phyloP scores from a whole-genome alignment of 2,329 filamentous ascomycete species.

The Mollisia scopiformis region DNA sequence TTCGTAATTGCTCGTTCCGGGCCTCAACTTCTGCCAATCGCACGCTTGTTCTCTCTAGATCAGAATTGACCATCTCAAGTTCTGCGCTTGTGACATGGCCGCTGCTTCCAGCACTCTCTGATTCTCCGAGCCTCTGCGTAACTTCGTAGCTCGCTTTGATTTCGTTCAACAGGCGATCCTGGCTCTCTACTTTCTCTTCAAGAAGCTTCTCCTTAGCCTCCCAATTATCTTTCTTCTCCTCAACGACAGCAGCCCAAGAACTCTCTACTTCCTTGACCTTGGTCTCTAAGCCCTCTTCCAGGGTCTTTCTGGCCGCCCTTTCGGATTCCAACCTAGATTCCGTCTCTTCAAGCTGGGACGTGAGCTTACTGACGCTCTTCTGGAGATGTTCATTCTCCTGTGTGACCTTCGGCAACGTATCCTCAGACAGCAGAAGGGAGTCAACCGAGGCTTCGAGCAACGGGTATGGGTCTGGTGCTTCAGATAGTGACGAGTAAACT shows the following conservation, averaged over 20 bases:
- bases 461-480: conserved; percentile 95
- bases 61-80: conserved; percentile 88
- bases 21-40: conserved; percentile 89
- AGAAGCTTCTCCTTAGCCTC: conserved; percentile 86
- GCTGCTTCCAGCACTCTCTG: conserved; percentile 59
- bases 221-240: conserved; percentile 97
- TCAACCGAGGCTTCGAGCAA: conserved; percentile 96
- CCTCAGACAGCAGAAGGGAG: conserved; percentile 87
- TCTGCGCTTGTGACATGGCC: conserved; percentile 82
- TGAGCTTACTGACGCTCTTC: conserved; percentile 73
- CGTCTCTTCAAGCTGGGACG: conserved; percentile 78
- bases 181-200: conserved; percentile 92
- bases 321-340: conserved; percentile 83
- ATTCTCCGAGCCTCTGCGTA: conserved; percentile 81
- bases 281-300: conserved; percentile 76
- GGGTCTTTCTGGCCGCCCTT: conserved; percentile 68
- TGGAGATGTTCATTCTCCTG: conserved; percentile 89
- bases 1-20: conserved; percentile 87
- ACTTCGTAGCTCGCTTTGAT: conserved; percentile 98
- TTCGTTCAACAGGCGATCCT: conserved; percentile 89
- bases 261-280: conserved; percentile 88
- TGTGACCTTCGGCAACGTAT: conserved; percentile 87
- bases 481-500: conserved; percentile 89
- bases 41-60: conserved; percentile 86
- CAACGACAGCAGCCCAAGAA: conserved; percentile 86